A percentile compares a stretch with the other conserved stretches of the same genome.
Evolutionary conservation across 768 basidiomycete species (phyloP).

Genomic region (Boletus pseudo-olivaceus): DNA sequence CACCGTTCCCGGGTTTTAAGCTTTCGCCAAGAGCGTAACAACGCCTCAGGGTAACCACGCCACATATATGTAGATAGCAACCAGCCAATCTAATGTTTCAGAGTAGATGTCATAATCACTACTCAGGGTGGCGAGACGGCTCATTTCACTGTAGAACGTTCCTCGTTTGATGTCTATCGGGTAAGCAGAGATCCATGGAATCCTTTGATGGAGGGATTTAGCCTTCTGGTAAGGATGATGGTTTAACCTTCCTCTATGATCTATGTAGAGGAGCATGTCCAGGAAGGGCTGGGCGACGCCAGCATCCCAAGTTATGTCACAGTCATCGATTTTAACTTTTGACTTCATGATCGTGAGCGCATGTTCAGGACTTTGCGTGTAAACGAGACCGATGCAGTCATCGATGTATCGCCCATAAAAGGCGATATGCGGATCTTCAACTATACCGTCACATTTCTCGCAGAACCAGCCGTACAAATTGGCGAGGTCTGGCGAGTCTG

Average conservation of each 20-base stretch:
- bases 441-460: neutral
- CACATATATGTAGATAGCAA: no score
- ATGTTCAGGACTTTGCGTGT: no score
- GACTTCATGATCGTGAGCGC: no score
- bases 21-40: no score
- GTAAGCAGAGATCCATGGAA: conserved; percentile 6
- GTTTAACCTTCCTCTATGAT: no score
- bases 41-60: no score
- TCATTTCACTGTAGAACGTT: conserved; percentile 3
- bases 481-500: conserved; percentile 5
- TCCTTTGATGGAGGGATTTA: neutral
- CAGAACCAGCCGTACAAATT: conserved; percentile 2
- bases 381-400: neutral
- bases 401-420: neutral
- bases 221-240: conserved; percentile 1
- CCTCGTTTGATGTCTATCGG: conserved; percentile 5
- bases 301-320: neutral
- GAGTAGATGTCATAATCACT: neutral
- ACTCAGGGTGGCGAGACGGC: neutral
- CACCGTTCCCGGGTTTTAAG: no score
- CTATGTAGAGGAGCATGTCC: neutral
- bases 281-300: no score
- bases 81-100: no score
- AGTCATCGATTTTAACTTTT: no score
- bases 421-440: no score